Evolutionary conservation across 768 basidiomycete species (phyloP), one percentile per base, ranked within the genome.

Genomic region (Naematelia encephala): DNA sequence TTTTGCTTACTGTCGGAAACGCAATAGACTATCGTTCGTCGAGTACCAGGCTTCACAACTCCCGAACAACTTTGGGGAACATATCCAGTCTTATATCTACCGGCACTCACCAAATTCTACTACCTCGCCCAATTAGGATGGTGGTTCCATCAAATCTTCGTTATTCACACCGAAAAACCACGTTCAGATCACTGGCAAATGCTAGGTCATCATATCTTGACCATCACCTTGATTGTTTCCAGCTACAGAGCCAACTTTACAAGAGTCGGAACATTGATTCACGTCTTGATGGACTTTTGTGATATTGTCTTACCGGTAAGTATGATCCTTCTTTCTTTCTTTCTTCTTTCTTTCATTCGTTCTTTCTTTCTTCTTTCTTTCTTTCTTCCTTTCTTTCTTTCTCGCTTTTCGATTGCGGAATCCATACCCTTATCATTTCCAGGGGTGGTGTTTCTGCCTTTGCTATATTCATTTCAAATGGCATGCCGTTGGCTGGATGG

Each of bases 141-240:
- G 78, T 99, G 96, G 79, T 78, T 87, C 53, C 92, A 98, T 74
- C 91, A 93, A 77, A 82, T 96, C 11, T 81, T 97, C 61, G 86
- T 94, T 58, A 83, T 99, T 76, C 90, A 97, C 77, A 87, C 92
- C 25, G 96, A 99, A 77, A 91, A 86, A 39, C 84, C 86, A 55
- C 82, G 96, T 57, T 91, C 90, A 75, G 96, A 99, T 77, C 91
- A 97, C 77, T 80, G 81, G 68, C 94, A 97, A 78, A 97, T 97
- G 94, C 88, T 97, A 84, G 80, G 86, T 23, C 96, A 99, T 80
- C 96, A 99, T 75, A 73, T 94, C 67, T 87, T 98, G 65, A 94
- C 92, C 12, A 82, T 92, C 60, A 72, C 82, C 50, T 84, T 99
- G 61, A 85, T 97, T 79, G 77, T 81, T 29, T 70, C 80, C 42